A percentile compares a stretch with the other conserved stretches of the same genome.
phyloP scores from a whole-genome alignment of 1,284 basidiomycete species.

The Marasmius tenuissimus region DNA sequence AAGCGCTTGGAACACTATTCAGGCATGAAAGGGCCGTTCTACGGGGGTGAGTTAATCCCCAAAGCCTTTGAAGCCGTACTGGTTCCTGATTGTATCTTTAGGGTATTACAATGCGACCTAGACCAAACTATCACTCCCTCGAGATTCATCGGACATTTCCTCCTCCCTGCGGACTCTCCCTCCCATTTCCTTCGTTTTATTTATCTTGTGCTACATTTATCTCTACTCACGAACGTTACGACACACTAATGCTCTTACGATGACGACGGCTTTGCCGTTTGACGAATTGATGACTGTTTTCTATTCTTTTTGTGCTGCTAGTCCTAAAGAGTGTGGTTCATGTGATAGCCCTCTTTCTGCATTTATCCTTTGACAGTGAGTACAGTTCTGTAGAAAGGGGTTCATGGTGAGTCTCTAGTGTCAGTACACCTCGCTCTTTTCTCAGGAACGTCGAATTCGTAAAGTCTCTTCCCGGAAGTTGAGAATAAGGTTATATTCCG shows the following conservation, averaged over 20 bases:
- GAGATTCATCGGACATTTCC: conserved; percentile 22
- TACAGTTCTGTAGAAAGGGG: not conserved
- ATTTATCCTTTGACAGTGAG: not conserved
- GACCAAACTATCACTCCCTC: conserved; percentile 15
- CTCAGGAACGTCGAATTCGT: too few species aligned
- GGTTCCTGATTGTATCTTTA: conserved; percentile 22
- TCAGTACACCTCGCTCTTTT: too few species aligned
- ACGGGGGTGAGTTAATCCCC: conserved; percentile 48
- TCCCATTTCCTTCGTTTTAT: conserved; percentile 22
- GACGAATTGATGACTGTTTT: conserved; percentile 1
- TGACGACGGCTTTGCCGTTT: conserved; percentile 9
- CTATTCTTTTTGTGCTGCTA: not conserved
- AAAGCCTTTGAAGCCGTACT: conserved; percentile 9
- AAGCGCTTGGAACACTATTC: conserved; percentile 68
- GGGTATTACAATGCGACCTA: conserved; percentile 47
- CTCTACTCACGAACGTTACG: conserved; percentile 23
- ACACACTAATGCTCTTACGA: conserved; percentile 19
- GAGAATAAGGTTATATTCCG: not conserved
- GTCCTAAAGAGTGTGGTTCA: not conserved
- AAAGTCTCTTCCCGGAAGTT: not conserved
- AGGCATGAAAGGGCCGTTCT: conserved; percentile 61
- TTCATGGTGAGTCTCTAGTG: not conserved
- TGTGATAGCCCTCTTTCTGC: not conserved
- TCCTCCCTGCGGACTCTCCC: conserved; percentile 19
- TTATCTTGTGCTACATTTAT: conserved; percentile 18